These are phyloP conservation scores for Paraglomus occultum DNA, from an alignment of 192 early-diverging fungal genomes.

Conservation along the genomic window DNA sequence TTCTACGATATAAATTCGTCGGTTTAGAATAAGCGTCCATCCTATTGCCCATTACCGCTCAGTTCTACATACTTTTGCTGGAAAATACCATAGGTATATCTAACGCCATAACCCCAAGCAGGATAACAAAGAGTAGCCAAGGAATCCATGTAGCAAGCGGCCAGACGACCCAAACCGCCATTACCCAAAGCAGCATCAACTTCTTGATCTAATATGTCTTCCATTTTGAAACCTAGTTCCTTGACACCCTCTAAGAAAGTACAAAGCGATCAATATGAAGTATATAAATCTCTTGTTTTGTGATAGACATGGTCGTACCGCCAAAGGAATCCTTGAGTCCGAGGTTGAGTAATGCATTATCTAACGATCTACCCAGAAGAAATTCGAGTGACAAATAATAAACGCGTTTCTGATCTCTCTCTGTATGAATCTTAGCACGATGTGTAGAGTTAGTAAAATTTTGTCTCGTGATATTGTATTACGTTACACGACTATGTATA, in stretches of 20 bases:
- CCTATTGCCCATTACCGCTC: neutral
- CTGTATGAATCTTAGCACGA: slow-evolving; percentile 55
- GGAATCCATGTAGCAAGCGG: slow-evolving; percentile 98
- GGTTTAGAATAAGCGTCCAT: neutral
- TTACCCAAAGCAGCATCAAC: slow-evolving; percentile 96
- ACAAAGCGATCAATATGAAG: neutral
- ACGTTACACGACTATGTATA: neutral
- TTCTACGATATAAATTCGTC: slow-evolving; percentile 34
- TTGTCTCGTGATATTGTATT: neutral
- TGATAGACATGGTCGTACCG: slow-evolving; percentile 39
- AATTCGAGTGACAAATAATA: slow-evolving; percentile 99
- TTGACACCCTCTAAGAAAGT: slow-evolving; percentile 49
- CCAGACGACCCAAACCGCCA: slow-evolving; percentile 94
- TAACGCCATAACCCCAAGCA: slow-evolving; percentile 96
- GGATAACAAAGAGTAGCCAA: slow-evolving; percentile 92
- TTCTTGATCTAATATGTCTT: slow-evolving; percentile 93
- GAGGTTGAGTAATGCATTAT: slow-evolving; percentile 93
- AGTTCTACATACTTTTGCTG: slow-evolving; percentile 90
- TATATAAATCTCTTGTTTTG: slow-evolving; percentile 22
- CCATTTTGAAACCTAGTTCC: slow-evolving; percentile 87
- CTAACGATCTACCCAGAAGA: slow-evolving; percentile 92
- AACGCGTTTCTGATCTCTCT: slow-evolving; percentile 84
- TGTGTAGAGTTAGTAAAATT: neutral
- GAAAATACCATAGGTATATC: slow-evolving; percentile 99
- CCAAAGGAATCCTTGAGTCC: slow-evolving; percentile 77